These are phyloP conservation scores for Phlebiopsis gigantea DNA, from an alignment of 768 basidiomycete genomes.

Conservation along the genomic window DNA sequence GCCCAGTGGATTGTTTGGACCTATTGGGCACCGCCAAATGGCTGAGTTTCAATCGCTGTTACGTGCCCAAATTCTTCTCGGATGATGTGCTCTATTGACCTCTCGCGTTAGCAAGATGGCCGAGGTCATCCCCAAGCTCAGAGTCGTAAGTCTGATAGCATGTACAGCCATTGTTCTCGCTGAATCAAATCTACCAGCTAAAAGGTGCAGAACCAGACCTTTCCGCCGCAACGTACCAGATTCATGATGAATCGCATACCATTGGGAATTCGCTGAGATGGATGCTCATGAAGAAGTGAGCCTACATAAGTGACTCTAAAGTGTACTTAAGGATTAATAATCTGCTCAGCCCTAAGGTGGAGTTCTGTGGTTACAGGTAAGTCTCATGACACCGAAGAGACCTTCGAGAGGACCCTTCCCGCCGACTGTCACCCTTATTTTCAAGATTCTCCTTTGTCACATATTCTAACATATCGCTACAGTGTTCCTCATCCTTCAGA, in stretches of 20 bases:
- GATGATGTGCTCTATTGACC: neutral
- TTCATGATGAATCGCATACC: conserved; percentile 92
- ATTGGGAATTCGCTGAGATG: conserved; percentile 92
- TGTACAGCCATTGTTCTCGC: neutral
- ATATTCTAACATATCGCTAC: neutral
- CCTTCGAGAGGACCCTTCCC: neutral
- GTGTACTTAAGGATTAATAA: neutral
- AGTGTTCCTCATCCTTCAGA: conserved; percentile 96
- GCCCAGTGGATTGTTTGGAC: neutral
- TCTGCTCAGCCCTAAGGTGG: conserved; percentile 77
- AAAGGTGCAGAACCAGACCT: conserved; percentile 77
- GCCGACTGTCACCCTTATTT: no score
- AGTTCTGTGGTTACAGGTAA: conserved; percentile 97
- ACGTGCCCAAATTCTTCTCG: neutral
- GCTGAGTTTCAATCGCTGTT: neutral
- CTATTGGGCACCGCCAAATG: neutral
- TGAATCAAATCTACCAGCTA: conserved; percentile 45
- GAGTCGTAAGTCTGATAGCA: conserved; percentile 15
- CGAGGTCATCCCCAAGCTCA: conserved; percentile 19
- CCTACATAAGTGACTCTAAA: conserved; percentile 3
- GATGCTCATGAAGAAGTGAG: conserved; percentile 99
- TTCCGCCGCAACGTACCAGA: conserved; percentile 87
- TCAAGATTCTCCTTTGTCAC: neutral
- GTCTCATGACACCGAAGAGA: conserved; percentile 14
- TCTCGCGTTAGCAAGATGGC: conserved; percentile 11